Conservation (phyloP, 2,329 filamentous ascomycete species). For the Pseudocercospora macadamiae region DNA sequence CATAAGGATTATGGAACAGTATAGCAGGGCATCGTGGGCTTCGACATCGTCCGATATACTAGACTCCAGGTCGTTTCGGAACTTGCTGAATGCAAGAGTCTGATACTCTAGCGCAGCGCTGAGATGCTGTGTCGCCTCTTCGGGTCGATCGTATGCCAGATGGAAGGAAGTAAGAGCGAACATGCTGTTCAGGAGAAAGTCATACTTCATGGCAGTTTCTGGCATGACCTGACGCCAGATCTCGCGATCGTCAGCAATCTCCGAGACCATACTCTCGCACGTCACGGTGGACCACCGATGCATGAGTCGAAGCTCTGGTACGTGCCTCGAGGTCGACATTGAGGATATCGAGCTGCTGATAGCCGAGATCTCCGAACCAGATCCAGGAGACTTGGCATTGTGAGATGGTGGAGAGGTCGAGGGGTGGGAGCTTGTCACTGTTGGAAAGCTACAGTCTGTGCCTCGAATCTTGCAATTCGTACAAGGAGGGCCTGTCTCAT, state of each 20-base stretch:
- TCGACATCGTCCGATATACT: constrained; percentile 9
- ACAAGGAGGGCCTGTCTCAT: constrained; percentile 18
- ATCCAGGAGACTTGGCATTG: background rate
- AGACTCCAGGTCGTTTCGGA: constrained; percentile 10
- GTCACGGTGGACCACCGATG: constrained; percentile 26
- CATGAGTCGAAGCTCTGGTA: constrained; percentile 24
- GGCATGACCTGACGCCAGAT: constrained; percentile 16
- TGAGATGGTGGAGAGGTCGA: constrained; percentile 1
- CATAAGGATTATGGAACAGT: constrained; percentile 19
- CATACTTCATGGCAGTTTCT: constrained; percentile 19
- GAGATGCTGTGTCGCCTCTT: constrained; percentile 12
- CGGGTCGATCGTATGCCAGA: constrained; percentile 15
- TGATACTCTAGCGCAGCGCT: constrained; percentile 21
- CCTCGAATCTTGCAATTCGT: constrained; percentile 17
- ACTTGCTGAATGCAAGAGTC: constrained; percentile 15
- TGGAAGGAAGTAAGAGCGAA: constrained; percentile 22
- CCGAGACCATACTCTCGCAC: constrained; percentile 14
- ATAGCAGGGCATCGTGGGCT: constrained; percentile 20
- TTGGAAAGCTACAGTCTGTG: constrained; percentile 18
- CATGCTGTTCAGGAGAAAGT: constrained; percentile 20
- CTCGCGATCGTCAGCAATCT: constrained; percentile 15
- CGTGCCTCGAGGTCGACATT: background rate
- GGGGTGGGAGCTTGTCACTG: background rate
- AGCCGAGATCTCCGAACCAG: background rate
- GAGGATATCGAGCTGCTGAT: constrained; percentile 3